Evolutionary conservation across 371 early-diverging fungal species (phyloP), one percentile per base, ranked within the genome.

Genomic region (Apophysomyces ossiformis): DNA sequence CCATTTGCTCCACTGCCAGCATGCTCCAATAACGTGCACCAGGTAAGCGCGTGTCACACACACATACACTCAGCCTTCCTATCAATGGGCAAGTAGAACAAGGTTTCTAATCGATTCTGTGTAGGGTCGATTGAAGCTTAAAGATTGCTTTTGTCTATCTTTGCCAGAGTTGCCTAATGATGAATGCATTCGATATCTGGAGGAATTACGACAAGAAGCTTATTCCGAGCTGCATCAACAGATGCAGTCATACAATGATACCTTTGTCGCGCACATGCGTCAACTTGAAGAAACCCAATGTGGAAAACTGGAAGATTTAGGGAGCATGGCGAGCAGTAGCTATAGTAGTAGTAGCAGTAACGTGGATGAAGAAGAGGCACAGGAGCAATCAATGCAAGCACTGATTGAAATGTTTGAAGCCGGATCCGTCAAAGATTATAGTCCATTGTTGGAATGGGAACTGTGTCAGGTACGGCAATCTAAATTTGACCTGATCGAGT

Each of bases 201-300:
- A 58, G 11, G 57, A 56, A n/a, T 45, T 70, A 57, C 66, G 66
- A 57, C 18, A 63, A 47, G 61, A 70, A 60, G 70, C 70, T n/a
- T 66, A 59, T 36, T 15, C 39, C 16, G 70, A 70, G 43, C 45
- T 70, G n/a, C 64, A 70, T 43, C 47, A 60, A 8, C 70, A 70
- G 35, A 64, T 65, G 41, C 70, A 70, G 37, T 54, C 67, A 1
- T 70, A 70, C 36, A 70, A 70, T 32, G 70, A 70, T 58, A 47
- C 63, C 26, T 63, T 70, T 63, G 70, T 70, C 13, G 63, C 63
- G 9, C 57, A 56, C 4, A 70, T 70, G 70, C 70, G 63, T 13
- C 50, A 63, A 54, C 38, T 60, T 26, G 70, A 70, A 60, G 62
- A 62, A 21, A 47, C 64, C 18, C 60, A 45, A 56, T 63, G 63